phyloP scores from a whole-genome alignment of 2,329 filamentous ascomycete genomes.

The Alternaria consortialis region DNA sequence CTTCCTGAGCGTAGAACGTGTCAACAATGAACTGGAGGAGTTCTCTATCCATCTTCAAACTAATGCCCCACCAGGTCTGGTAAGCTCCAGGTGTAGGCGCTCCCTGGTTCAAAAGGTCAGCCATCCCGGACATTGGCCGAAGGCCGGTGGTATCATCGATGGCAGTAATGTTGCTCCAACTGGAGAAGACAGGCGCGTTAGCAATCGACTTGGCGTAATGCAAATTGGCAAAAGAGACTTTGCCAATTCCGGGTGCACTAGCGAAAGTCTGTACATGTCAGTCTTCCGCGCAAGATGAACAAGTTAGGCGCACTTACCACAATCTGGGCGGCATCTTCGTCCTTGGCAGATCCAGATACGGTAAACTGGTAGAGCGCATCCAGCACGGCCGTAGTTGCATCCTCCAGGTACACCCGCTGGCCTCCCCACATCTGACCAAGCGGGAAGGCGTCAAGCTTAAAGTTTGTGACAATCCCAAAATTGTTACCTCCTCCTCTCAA shows the following conservation, averaged over 20 bases:
- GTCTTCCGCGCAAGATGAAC: too few species aligned
- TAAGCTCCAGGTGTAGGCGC: slow-evolving; percentile 13
- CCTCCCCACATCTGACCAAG: slow-evolving; percentile 38
- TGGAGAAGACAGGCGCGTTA: slow-evolving; percentile 35
- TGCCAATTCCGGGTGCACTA: slow-evolving; percentile 24
- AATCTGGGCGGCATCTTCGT: slow-evolving; percentile 32
- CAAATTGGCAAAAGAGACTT: slow-evolving; percentile 28
- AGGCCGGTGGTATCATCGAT: slow-evolving; percentile 33
- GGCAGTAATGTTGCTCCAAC: slow-evolving; percentile 33
- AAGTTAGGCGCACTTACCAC: slow-evolving; percentile 15
- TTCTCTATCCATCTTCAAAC: slow-evolving; percentile 27
- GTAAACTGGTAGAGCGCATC: slow-evolving; percentile 26
- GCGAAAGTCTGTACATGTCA: slow-evolving; percentile 30
- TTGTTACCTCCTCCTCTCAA: slow-evolving; percentile 45
- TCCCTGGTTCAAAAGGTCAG: slow-evolving; percentile 23
- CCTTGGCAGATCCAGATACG: slow-evolving; percentile 15
- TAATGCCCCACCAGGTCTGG: slow-evolving; percentile 33
- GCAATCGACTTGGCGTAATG: slow-evolving; percentile 35
- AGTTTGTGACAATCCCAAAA: slow-evolving; percentile 45
- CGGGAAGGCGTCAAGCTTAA: slow-evolving; percentile 31
- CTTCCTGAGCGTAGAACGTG: slow-evolving; percentile 23
- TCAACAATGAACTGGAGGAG: slow-evolving; percentile 22
- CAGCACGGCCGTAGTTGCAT: slow-evolving; percentile 20
- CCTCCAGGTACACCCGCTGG: slow-evolving; percentile 19
- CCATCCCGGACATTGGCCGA: slow-evolving; percentile 30